Evolutionary conservation across 768 basidiomycete species (phyloP).

Genomic region (Agaricus blazei): DNA sequence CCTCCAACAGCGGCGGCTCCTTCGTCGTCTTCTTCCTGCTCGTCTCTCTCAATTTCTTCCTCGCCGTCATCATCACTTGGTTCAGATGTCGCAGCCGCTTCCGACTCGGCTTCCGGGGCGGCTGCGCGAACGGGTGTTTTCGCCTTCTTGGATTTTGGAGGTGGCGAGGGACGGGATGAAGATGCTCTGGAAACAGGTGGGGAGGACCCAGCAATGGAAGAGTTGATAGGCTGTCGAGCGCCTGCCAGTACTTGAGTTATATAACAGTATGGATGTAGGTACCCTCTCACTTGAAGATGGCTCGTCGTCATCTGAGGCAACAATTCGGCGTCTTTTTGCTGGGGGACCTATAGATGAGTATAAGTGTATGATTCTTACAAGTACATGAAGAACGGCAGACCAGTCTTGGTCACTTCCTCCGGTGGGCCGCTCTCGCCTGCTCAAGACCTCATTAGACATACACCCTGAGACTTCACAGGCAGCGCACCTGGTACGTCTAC

Average conservation of each 20-base stretch:
- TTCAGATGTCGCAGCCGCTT: conserved; percentile 16
- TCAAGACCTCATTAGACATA: not conserved
- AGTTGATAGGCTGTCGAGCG: not conserved
- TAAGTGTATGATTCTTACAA: not conserved
- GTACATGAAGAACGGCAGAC: not conserved
- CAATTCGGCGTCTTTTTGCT: conserved; percentile 47
- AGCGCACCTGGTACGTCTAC: conserved; percentile 16
- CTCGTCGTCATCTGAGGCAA: conserved; percentile 52
- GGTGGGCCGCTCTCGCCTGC: conserved; percentile 39
- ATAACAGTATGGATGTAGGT: not conserved
- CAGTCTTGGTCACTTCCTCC: conserved; percentile 20
- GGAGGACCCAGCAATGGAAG: conserved; percentile 4
- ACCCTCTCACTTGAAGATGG: conserved; percentile 13
- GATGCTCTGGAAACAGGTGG: not conserved
- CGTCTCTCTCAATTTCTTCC: conserved; percentile 19
- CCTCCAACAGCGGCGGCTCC: conserved; percentile 20
- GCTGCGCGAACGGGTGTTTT: conserved; percentile 14
- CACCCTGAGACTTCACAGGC: not conserved
- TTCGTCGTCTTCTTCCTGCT: conserved; percentile 19
- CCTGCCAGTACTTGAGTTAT: conserved; percentile 4
- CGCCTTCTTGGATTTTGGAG: conserved; percentile 15
- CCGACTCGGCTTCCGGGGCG: conserved; percentile 22
- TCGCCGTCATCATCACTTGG: conserved; percentile 26
- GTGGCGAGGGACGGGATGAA: not conserved
- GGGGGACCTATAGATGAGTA: conserved; percentile 22